Evolutionary conservation across 495 filamentous ascomycete genomes (phyloP), one percentile per base, ranked within the genome.

Genomic region (Parachaetomium inaequale): DNA sequence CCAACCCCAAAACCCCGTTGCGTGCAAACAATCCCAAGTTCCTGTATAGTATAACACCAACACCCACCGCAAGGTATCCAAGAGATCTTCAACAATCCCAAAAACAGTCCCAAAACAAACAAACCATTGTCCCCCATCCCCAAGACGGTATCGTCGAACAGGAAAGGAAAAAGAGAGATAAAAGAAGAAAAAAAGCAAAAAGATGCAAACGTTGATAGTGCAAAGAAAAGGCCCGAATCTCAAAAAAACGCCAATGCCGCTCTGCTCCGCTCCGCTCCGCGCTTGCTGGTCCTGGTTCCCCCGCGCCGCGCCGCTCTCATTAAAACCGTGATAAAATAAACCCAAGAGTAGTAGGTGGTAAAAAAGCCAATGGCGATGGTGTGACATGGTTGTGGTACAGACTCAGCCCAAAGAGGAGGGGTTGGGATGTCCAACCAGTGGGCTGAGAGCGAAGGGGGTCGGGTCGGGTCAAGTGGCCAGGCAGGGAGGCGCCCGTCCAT

Each of bases 1-100:
- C 50, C 28, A 28, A 53, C 14, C n/a, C n/a, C n/a, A n/a, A n/a
- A n/a, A n/a, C n/a, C n/a, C n/a, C n/a, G n/a, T n/a, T n/a, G n/a
- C n/a, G n/a, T n/a, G n/a, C 8, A 53, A 21, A 14, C 0, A 53
- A 21, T 0, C 31, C 50, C 50, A 55, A 40, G 17, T 36, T 32
- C 29, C 11, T 38, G 32, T 55, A 55, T 38, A 38, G 52, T 55
- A 38, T 23, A 55, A 55, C 52, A 55, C 52, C 52, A 26, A 21
- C 52, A 55, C 42, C 42, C 7, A 51, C 32, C 21, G 19, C n/a
- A 38, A 40, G 19, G 52, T 25, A 40, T 52, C 50, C 50, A n/a
- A 28, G 28, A 32, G 14, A 29, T 31, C 1, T 8, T 17, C 46
- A n/a, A n/a, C 26, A 50, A 23, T 46, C 42, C 42, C n/a, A 23